These are phyloP conservation scores for Suhomyces terraborum DNA, from an alignment of 1,139 yeast genomes.

Conservation along the genomic window DNA sequence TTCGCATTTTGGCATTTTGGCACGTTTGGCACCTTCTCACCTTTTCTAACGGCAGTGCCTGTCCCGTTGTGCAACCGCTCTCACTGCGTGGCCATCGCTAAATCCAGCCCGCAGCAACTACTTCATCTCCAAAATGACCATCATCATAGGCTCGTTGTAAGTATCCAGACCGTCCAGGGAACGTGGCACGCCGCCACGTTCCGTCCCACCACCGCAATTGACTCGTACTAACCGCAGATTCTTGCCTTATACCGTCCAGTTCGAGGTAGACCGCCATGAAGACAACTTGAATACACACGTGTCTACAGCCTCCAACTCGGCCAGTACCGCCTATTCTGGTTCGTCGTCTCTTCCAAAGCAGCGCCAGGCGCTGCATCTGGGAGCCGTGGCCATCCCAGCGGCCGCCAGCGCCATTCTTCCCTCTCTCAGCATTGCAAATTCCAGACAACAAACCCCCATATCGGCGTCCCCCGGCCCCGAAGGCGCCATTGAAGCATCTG, in stretches of 20 bases:
- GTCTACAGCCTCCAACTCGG: constrained; percentile 8
- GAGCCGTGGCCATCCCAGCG: constrained; percentile 5
- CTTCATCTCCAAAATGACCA: constrained; percentile 43
- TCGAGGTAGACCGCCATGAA: constrained; percentile 43
- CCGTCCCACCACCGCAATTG: neutral
- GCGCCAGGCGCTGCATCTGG: constrained; percentile 4
- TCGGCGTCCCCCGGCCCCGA: constrained; percentile 14
- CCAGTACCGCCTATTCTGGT: neutral
- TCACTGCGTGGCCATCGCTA: constrained; percentile 2
- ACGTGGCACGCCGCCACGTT: too few species aligned
- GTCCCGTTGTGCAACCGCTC: neutral
- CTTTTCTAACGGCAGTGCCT: too few species aligned
- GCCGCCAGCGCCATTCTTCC: constrained; percentile 23
- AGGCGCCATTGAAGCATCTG: neutral
- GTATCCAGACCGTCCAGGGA: constrained; percentile 36
- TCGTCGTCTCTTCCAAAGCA: constrained; percentile 2
- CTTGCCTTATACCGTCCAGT: constrained; percentile 72
- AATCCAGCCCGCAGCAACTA: constrained; percentile 1
- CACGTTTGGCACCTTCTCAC: too few species aligned
- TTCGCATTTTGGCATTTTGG: too few species aligned
- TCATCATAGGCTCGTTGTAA: constrained; percentile 63
- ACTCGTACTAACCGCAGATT: constrained; percentile 46
- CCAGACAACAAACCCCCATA: constrained; percentile 16
- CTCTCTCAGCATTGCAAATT: constrained; percentile 21
- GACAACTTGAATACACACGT: constrained; percentile 19